Percentiles rank a stretch among this genome's conserved stretches.
phyloP scores from a whole-genome alignment of 257 asterid species.

The Nicotiana tomentosiformis region DNA sequence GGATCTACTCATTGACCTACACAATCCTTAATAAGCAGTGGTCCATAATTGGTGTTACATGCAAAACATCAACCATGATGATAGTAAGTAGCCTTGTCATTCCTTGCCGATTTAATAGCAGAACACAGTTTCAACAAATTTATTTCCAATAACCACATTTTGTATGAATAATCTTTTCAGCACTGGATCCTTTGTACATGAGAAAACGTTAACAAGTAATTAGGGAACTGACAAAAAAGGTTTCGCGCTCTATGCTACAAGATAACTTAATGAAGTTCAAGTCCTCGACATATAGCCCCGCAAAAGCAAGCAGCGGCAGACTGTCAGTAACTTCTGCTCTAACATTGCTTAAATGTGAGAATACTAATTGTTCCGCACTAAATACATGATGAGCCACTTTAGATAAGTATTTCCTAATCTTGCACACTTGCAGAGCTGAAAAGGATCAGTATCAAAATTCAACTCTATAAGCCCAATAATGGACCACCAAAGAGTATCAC shows the following conservation, averaged over 20 bases:
- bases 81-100: not conserved
- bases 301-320: not conserved
- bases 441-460: not conserved
- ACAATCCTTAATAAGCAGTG: not conserved
- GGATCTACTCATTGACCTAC: not conserved
- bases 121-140: not conserved
- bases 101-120: not conserved
- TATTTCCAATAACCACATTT: not conserved
- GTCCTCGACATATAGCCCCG: not conserved
- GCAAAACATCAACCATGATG: not conserved
- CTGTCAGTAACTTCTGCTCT: not conserved
- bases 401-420: not conserved
- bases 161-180: not conserved
- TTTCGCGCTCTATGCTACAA: not conserved
- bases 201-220: not conserved
- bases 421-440: not conserved
- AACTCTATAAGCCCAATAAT: not conserved
- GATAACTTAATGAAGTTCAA: not conserved
- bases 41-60: not conserved
- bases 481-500: slow-evolving; percentile 4
- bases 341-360: not conserved
- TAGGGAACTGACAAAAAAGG: not conserved
- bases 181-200: not conserved
- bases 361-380: not conserved
- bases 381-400: not conserved